Percentiles rank a stretch among this genome's conserved stretches.
Evolutionary conservation across 2,329 filamentous ascomycete genomes (phyloP).

Genomic region (Calonectria pseudoreteaudii): DNA sequence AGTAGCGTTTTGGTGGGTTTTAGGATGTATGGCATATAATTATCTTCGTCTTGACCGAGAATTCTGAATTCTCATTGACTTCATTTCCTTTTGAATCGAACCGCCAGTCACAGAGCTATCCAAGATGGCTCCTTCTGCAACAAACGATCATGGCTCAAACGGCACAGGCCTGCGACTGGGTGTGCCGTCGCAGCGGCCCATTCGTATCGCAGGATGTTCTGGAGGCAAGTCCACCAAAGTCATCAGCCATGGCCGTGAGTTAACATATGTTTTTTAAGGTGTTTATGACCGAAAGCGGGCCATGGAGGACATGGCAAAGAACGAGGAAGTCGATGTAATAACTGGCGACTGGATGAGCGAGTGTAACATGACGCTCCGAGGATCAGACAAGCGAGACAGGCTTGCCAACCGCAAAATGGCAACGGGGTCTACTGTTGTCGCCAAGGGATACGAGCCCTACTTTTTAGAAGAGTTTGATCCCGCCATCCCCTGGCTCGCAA

Average conservation of each 20-base stretch:
- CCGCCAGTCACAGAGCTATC: neutral
- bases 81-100: neutral
- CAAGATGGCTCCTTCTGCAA: constrained; percentile 36
- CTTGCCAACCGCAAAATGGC: constrained; percentile 38
- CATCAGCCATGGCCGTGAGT: neutral
- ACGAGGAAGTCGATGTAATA: constrained; percentile 45
- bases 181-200: constrained; percentile 35
- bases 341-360: constrained; percentile 49
- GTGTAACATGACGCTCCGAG: constrained; percentile 45
- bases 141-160: constrained; percentile 15
- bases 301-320: constrained; percentile 41
- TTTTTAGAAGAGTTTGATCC: constrained; percentile 47
- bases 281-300: constrained; percentile 51
- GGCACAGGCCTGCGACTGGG: constrained; percentile 26
- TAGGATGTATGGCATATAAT: constrained; percentile 12
- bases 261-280: constrained; percentile 35
- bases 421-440: constrained; percentile 41
- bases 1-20: constrained; percentile 3
- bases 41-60: neutral
- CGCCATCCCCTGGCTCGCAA: constrained; percentile 44
- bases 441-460: constrained; percentile 57
- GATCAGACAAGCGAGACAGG: constrained; percentile 43
- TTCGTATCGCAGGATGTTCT: constrained; percentile 45
- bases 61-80: neutral
- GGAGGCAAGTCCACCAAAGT: constrained; percentile 32